Conservation (phyloP, 2,329 filamentous ascomycete genomes). For the Sphaceloma murrayae region DNA sequence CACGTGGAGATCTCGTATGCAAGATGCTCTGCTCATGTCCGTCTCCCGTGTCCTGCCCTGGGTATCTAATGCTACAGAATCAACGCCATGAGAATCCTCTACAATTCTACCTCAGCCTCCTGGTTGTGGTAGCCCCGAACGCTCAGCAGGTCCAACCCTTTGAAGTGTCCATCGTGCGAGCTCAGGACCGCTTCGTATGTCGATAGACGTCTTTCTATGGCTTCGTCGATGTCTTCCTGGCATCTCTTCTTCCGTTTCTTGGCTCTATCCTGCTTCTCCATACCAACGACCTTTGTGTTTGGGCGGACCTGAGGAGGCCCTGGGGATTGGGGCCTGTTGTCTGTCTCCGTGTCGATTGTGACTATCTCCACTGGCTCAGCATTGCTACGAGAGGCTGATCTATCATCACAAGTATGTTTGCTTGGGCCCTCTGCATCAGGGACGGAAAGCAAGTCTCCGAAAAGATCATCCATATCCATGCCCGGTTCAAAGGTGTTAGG, state of each 20-base stretch:
- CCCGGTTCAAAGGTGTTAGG: slow-evolving; percentile 56
- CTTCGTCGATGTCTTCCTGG: slow-evolving; percentile 1
- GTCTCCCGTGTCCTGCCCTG: background rate
- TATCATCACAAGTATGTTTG: background rate
- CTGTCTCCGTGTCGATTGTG: background rate
- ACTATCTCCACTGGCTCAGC: background rate
- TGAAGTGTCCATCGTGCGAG: slow-evolving; percentile 21
- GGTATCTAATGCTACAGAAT: background rate
- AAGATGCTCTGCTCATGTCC: too few relatives aligned
- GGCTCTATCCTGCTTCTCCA: background rate
- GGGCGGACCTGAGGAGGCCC: background rate
- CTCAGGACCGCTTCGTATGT: slow-evolving; percentile 24
- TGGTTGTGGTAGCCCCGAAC: slow-evolving; percentile 24
- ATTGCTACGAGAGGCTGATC: background rate
- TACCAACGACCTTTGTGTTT: slow-evolving; percentile 1
- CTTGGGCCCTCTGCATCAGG: background rate
- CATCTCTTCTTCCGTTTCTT: background rate
- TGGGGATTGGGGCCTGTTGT: background rate
- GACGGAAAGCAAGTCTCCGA: slow-evolving; percentile 45
- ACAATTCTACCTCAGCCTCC: slow-evolving; percentile 25
- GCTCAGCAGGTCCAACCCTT: slow-evolving; percentile 24
- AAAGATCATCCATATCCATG: slow-evolving; percentile 58
- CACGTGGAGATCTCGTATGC: too few relatives aligned
- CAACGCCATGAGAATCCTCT: background rate
- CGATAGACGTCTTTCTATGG: slow-evolving; percentile 17